Percentiles rank a stretch among this genome's conserved stretches.
Evolutionary conservation across 2,329 filamentous ascomycete genomes (phyloP).

Genomic region (Xylariaceae sp.): DNA sequence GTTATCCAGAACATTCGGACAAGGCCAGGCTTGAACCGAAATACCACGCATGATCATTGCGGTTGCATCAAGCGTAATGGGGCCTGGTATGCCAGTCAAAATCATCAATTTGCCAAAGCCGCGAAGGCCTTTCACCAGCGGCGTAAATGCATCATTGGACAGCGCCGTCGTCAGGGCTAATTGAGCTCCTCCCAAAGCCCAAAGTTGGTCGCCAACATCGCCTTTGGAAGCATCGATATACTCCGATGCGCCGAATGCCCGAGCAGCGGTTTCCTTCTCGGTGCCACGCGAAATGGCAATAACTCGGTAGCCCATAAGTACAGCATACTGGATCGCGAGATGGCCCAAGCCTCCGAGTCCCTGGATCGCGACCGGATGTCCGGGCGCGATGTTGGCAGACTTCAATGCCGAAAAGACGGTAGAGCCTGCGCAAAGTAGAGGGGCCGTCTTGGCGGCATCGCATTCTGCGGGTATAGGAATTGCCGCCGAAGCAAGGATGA

Average conservation of each 20-base stretch:
- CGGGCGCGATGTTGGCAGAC: slow-evolving; percentile 43
- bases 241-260: slow-evolving; percentile 60
- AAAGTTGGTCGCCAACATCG: slow-evolving; percentile 16
- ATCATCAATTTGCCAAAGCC: slow-evolving; percentile 30
- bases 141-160: slow-evolving; percentile 17
- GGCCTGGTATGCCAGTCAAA: slow-evolving; percentile 22
- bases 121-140: slow-evolving; percentile 26
- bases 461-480: slow-evolving; percentile 51
- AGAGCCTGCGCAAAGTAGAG: slow-evolving; percentile 57
- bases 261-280: slow-evolving; percentile 59
- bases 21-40: slow-evolving; percentile 28
- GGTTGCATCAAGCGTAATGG: slow-evolving; percentile 10
- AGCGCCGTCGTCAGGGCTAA: slow-evolving; percentile 21
- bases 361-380: slow-evolving; percentile 51
- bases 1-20: slow-evolving; percentile 14
- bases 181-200: slow-evolving; percentile 19
- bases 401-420: slow-evolving; percentile 52
- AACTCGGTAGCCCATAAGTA: slow-evolving; percentile 67
- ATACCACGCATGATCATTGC: slow-evolving; percentile 23
- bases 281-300: slow-evolving; percentile 58
- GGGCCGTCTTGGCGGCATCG: slow-evolving; percentile 50
- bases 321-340: slow-evolving; percentile 68
- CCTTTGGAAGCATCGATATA: slow-evolving; percentile 49
- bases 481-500: slow-evolving; percentile 59
- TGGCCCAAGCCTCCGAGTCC: slow-evolving; percentile 71